Evolutionary conservation across 768 basidiomycete genomes (phyloP).

Genomic region (Hebeloma cylindrosporum): DNA sequence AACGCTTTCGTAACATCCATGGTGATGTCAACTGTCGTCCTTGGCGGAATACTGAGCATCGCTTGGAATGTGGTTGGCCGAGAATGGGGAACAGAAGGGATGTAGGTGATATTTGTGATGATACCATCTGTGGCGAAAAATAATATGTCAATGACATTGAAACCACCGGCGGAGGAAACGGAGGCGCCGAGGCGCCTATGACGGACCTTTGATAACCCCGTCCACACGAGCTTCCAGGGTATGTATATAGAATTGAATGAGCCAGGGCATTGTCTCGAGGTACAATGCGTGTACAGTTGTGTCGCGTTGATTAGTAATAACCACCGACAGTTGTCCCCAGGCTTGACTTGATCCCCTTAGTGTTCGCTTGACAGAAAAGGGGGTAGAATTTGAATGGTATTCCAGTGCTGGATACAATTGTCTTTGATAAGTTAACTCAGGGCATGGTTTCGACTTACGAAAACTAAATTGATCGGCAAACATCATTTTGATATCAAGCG

Average conservation of each 20-base stretch:
- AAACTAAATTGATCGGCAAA: constrained; percentile 64
- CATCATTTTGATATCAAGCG: constrained; percentile 55
- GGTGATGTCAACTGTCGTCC: constrained; percentile 58
- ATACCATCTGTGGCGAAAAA: constrained; percentile 50
- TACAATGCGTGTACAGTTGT: constrained; percentile 56
- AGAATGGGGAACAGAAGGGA: constrained; percentile 63
- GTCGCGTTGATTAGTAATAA: constrained; percentile 59
- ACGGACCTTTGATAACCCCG: constrained; percentile 47
- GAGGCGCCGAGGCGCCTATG: not conserved
- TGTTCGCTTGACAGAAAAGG: constrained; percentile 65
- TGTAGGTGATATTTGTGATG: constrained; percentile 65
- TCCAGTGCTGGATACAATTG: constrained; percentile 31
- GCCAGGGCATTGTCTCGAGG: constrained; percentile 93
- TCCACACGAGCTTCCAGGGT: constrained; percentile 59
- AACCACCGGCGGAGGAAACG: not conserved
- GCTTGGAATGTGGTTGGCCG: constrained; percentile 80
- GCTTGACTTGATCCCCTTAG: constrained; percentile 77
- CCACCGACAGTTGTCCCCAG: constrained; percentile 67
- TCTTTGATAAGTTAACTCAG: not conserved
- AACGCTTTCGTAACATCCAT: constrained; percentile 83
- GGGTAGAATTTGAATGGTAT: constrained; percentile 42
- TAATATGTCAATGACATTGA: constrained; percentile 4
- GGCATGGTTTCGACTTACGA: constrained; percentile 40
- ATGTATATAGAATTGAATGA: constrained; percentile 85
- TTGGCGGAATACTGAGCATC: constrained; percentile 66